phyloP scores from a whole-genome alignment of 1,284 basidiomycete genomes.

The Meripilus lineatus region DNA sequence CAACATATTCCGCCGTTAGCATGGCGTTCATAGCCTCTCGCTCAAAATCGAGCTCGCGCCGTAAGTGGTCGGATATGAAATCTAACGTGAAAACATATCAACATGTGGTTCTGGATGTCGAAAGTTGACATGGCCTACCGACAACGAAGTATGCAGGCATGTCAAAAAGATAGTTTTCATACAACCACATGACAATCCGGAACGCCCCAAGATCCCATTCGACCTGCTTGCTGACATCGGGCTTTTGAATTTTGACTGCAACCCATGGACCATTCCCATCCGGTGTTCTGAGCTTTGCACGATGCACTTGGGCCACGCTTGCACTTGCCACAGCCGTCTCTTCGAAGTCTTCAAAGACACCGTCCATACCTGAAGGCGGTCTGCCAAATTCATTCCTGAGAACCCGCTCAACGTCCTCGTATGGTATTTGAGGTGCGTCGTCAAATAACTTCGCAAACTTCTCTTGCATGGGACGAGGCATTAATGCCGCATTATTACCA shows the following conservation, averaged over 20 bases:
- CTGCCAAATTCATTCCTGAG: constrained; percentile 70
- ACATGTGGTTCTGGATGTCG: not conserved
- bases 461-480: constrained; percentile 77
- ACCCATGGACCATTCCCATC: constrained; percentile 48
- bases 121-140: constrained; percentile 35
- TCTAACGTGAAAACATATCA: constrained; percentile 39
- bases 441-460: constrained; percentile 84
- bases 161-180: constrained; percentile 71
- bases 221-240: constrained; percentile 79
- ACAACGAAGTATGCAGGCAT: constrained; percentile 74
- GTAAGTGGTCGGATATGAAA: constrained; percentile 78
- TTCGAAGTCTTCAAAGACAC: constrained; percentile 77
- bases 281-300: constrained; percentile 56
- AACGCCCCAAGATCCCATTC: constrained; percentile 76
- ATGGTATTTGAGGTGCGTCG: constrained; percentile 79
- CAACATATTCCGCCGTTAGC: constrained; percentile 54
- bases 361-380: constrained; percentile 57
- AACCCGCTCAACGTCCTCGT: constrained; percentile 62
- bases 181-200: constrained; percentile 67
- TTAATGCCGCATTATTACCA: constrained; percentile 77
- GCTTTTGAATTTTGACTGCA: constrained; percentile 92
- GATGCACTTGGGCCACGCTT: constrained; percentile 87
- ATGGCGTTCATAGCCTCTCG: constrained; percentile 69
- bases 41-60: constrained; percentile 77
- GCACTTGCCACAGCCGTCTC: constrained; percentile 75